Base-by-base conservation (phyloP, 257 asterid genomes). In the Leonotis leonurus region DNA sequence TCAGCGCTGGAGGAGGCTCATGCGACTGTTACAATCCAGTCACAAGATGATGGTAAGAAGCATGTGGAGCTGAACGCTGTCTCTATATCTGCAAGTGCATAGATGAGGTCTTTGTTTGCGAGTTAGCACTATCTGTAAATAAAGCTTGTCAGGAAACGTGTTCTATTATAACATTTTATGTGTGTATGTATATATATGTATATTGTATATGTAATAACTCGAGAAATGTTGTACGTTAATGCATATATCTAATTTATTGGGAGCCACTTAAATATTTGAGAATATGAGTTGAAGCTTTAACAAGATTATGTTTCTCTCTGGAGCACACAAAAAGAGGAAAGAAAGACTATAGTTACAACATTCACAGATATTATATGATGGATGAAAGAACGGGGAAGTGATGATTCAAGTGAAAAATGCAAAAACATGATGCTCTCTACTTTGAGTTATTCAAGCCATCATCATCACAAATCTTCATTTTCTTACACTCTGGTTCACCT, bases 401-500 rank as follows among this genome's bases (percentile, higher is more conserved):
- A 35, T 20, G 20, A 9, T 32, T 8, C 12, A 11, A 17, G 26
- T 7, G 8, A 37, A 12, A 7, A 32, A 60, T 10, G 18, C 9
- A 6, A 13, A 2, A 26, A 48, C 8, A 4, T 12, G 6, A 32
- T 40, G 51, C 32, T 26, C 16, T 1, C n/a, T 40, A n/a, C n/a
- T 35, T 36, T n/a, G 29, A 22, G 13, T 63, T 51, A 5, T 12
- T 26, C 13, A 24, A 25, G 49, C 39, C 50, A 26, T 6, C 10
- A n/a, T n/a, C n/a, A 60, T 66, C 64, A 20, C 41, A 60, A 27
- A 32, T 39, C 54, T 61, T 78, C 62, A 75, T 70, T 59, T 71
- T 70, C 68, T 92, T 88, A 18, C 85, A 75, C 56, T 88, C 89
- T 1, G 90, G 86, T 73, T 86, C 97, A 44, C 94, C 98, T 53